phyloP scores from a whole-genome alignment of 352 stramenopile species.

The Phytophthora agathidicida region DNA sequence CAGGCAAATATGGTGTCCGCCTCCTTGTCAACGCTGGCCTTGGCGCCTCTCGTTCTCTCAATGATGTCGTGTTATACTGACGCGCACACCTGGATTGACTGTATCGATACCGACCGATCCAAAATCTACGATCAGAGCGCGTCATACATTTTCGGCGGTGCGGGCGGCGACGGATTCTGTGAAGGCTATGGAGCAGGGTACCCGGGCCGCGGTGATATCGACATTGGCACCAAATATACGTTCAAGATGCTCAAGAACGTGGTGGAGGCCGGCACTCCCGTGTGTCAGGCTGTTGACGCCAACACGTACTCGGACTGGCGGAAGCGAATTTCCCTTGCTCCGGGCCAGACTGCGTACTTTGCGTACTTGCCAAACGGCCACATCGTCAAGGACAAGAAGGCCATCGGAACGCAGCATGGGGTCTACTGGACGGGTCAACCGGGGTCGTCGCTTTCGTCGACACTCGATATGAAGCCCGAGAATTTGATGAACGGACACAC shows the following conservation, averaged over 20 bases:
- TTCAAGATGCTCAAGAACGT: conserved; percentile 78
- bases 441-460: conserved; percentile 41
- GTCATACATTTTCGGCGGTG: conserved; percentile 70
- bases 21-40: conserved; percentile 11
- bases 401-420: conserved; percentile 57
- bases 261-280: conserved; percentile 46
- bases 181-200: conserved; percentile 71
- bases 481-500: conserved; percentile 55
- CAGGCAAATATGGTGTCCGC: conserved; percentile 20
- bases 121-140: conserved; percentile 65
- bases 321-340: conserved; percentile 47
- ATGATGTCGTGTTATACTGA: conserved; percentile 19
- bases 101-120: conserved; percentile 57
- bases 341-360: conserved; percentile 53
- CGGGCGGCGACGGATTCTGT: conserved; percentile 69
- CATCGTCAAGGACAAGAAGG: conserved; percentile 76
- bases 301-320: conserved; percentile 70
- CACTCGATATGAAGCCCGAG: conserved; percentile 53
- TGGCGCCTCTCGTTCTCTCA: conserved; percentile 20
- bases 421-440: conserved; percentile 68
- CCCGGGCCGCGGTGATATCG: conserved; percentile 51
- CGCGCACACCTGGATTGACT: conserved; percentile 77
- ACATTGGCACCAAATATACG: conserved; percentile 63
- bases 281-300: conserved; percentile 53
- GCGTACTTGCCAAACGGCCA: conserved; percentile 67